Evolutionary conservation across 2,329 filamentous ascomycete species (phyloP).

Genomic region (Lasiodiplodia hormozganensis): DNA sequence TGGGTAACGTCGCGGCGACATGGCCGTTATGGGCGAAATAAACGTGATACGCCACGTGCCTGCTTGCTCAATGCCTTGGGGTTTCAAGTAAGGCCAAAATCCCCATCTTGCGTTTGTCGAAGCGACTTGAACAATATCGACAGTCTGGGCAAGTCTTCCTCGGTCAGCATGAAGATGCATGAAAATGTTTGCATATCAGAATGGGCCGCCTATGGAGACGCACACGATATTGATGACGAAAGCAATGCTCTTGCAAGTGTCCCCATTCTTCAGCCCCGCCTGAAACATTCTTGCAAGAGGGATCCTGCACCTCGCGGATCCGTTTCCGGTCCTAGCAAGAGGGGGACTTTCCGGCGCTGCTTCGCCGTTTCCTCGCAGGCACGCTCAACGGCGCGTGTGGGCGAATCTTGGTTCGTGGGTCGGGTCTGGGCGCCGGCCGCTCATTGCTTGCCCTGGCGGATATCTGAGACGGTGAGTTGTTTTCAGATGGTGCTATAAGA

Average conservation of each 20-base stretch:
- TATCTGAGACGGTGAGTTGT: slow-evolving; percentile 14
- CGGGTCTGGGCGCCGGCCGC: slow-evolving; percentile 6
- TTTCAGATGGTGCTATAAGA: slow-evolving; percentile 4
- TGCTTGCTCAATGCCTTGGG: background rate
- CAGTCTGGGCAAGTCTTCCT: background rate
- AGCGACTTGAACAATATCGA: background rate
- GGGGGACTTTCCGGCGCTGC: background rate
- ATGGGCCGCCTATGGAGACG: background rate
- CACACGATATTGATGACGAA: slow-evolving; percentile 1
- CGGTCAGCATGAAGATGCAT: background rate
- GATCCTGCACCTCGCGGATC: background rate
- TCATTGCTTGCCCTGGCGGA: slow-evolving; percentile 9
- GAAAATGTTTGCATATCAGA: slow-evolving; percentile 16
- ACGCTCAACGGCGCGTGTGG: slow-evolving; percentile 1
- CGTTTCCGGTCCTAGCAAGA: background rate
- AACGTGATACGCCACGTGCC: background rate
- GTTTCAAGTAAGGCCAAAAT: background rate
- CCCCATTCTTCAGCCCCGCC: background rate
- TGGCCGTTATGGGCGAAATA: background rate
- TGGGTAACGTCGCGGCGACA: background rate
- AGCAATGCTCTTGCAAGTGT: background rate
- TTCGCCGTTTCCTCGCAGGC: background rate
- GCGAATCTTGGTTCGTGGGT: slow-evolving; percentile 16
- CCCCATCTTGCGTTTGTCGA: background rate
- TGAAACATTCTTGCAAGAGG: background rate